These are phyloP conservation scores for Peziza echinospora DNA, from an alignment of 495 filamentous ascomycete species.

Conservation along the genomic window DNA sequence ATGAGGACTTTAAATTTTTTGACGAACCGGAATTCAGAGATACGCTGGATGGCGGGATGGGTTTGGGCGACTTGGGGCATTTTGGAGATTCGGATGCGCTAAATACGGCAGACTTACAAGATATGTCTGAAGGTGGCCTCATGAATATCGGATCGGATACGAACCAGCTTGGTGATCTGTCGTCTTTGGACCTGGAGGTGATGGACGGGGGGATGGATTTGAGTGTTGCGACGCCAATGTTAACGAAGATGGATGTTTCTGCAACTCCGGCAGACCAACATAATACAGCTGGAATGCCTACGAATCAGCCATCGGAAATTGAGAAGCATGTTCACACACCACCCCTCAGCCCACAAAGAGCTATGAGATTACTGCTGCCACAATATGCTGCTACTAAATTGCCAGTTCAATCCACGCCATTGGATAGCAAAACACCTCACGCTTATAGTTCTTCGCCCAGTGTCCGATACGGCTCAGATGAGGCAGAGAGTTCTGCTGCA, in stretches of 20 bases:
- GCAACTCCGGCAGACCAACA: not conserved
- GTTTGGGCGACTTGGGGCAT: constrained; percentile 7
- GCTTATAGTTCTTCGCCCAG: not conserved
- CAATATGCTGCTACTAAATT: constrained; percentile 14
- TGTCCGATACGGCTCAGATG: not conserved
- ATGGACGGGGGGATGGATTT: not conserved
- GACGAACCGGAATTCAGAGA: constrained; percentile 11
- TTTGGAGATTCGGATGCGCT: not conserved
- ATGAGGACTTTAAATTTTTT: constrained; percentile 19
- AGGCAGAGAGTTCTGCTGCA: not conserved
- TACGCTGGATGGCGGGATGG: constrained; percentile 4
- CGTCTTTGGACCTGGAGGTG: not conserved
- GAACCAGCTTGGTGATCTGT: not conserved
- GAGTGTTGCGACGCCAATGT: not conserved
- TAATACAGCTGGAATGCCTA: constrained; percentile 1
- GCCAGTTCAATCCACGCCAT: not conserved
- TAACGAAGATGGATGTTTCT: not conserved
- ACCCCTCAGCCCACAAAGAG: constrained; percentile 16
- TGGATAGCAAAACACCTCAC: not conserved
- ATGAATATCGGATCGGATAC: not conserved
- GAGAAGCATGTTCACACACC: constrained; percentile 16
- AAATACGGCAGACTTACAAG: not conserved
- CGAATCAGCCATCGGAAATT: constrained; percentile 1
- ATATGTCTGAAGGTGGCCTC: not conserved
- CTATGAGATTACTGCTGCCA: constrained; percentile 15